Conservation (phyloP, 2,329 filamentous ascomycete genomes). For the Pseudogymnoascus sp. region DNA sequence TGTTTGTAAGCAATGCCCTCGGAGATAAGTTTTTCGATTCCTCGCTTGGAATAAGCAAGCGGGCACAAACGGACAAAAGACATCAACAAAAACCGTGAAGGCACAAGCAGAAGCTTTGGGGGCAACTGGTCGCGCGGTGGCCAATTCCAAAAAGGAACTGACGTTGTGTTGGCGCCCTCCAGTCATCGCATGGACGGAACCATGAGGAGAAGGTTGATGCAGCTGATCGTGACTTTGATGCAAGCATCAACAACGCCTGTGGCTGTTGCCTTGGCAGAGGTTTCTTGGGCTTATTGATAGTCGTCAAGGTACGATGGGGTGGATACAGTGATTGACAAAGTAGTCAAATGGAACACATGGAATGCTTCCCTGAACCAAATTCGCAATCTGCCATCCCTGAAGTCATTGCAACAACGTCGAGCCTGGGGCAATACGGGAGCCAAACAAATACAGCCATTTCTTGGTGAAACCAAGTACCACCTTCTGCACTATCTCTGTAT, state of each 20-base stretch:
- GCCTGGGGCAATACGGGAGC: neutral
- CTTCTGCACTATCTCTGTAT: slow-evolving; percentile 27
- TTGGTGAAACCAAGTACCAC: slow-evolving; percentile 19
- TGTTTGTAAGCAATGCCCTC: slow-evolving; percentile 79
- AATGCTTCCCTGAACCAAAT: slow-evolving; percentile 33
- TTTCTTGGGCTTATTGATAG: slow-evolving; percentile 37
- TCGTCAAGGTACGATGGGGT: slow-evolving; percentile 35
- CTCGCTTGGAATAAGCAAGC: slow-evolving; percentile 54
- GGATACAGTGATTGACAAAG: slow-evolving; percentile 37
- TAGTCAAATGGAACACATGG: slow-evolving; percentile 41
- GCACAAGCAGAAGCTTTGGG: slow-evolving; percentile 28
- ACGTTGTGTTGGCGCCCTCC: slow-evolving; percentile 31
- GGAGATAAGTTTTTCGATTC: slow-evolving; percentile 90
- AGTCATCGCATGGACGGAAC: slow-evolving; percentile 24
- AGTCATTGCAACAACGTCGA: slow-evolving; percentile 17
- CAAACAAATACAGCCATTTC: slow-evolving; percentile 5
- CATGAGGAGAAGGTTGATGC: slow-evolving; percentile 58
- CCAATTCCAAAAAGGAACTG: slow-evolving; percentile 24
- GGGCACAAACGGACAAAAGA: slow-evolving; percentile 85
- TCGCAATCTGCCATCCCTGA: slow-evolving; percentile 26
- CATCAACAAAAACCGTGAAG: slow-evolving; percentile 85
- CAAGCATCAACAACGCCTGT: slow-evolving; percentile 39
- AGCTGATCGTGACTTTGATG: slow-evolving; percentile 53
- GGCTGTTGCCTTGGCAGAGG: slow-evolving; percentile 49
- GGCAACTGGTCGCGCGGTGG: slow-evolving; percentile 21